phyloP scores from a whole-genome alignment of 345 rosid species.

The Eucalyptus sp. region DNA sequence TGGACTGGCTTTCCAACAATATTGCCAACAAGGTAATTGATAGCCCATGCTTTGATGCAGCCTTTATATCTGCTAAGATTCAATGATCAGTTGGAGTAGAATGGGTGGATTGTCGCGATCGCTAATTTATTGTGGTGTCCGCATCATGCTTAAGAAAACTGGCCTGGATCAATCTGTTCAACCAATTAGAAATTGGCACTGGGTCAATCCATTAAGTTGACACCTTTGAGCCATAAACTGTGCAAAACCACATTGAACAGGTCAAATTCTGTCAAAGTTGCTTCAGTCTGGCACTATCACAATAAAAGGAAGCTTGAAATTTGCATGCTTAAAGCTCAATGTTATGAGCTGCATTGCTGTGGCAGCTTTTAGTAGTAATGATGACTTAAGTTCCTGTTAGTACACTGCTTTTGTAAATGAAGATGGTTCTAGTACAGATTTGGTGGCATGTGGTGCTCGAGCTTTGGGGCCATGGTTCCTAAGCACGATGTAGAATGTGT shows the following conservation, averaged over 20 bases:
- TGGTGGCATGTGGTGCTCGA: not conserved
- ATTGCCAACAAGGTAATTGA: constrained; percentile 41
- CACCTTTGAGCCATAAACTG: not conserved
- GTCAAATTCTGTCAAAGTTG: not conserved
- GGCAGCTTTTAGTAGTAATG: not conserved
- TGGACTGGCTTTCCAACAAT: constrained; percentile 80
- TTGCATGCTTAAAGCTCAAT: not conserved
- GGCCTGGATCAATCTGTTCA: not conserved
- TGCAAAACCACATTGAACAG: not conserved
- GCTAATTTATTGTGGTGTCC: not conserved
- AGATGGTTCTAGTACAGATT: not conserved
- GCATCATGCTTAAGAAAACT: not conserved
- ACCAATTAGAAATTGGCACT: not conserved
- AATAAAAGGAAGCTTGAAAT: not conserved
- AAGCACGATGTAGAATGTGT: not conserved
- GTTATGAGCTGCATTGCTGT: not conserved
- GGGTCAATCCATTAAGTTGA: not conserved
- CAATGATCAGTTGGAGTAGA: not conserved
- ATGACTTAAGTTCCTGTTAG: not conserved
- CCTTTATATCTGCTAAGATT: not conserved
- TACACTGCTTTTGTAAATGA: not conserved
- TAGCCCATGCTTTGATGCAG: not conserved
- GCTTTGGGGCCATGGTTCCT: not conserved
- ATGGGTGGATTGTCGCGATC: not conserved
- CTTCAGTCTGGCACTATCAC: not conserved